Evolutionary conservation across 2,329 filamentous ascomycete species (phyloP), one percentile per base, ranked within the genome.

Genomic region (Trichoderma atroviride): DNA sequence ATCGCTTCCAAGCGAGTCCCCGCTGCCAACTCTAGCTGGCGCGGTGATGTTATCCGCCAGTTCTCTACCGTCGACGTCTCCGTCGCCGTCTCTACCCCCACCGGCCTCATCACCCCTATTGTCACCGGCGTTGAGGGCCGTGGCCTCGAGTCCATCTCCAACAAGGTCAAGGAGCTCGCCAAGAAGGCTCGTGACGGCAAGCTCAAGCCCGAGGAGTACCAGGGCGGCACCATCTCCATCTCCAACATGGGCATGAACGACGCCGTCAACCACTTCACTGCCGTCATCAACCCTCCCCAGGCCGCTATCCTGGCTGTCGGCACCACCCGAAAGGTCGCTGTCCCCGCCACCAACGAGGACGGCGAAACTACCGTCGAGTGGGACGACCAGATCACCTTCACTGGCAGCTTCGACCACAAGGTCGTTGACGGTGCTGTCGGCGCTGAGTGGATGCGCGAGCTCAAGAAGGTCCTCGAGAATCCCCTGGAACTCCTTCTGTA

Each of bases 201-300:
- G 90, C 92, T 99, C 77, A 98, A 98, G 91, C 96, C 96, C 59
- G 95, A 99, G 82, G 94, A 99, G 84, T 99, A 97, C 89, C 95
- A 97, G 87, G 96, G 96, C 69, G 96, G 96, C 81, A 97, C 93
- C 80, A 97, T 99, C 84, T 97, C 95, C 82, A 98, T 99, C 84
- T 97, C 93, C 85, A 99, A 99, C 89, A 97, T 99, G 96, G 96
- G 96, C 83, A 99, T 99, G 96, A 99, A 99, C 88, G 79, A 90
- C 59, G 95, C 96, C 62, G 91, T 99, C 72, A 94, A 98, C 84
- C 89, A 94, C 81, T 99, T 99, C 85, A 98, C 96, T 64, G 96
- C 96, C 75, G 92, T 99, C 79, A 97, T 99, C 88, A 99, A 99
- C 89, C 96, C 96, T 74, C 96, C 96, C 66, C 96, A 99, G 86